A percentile compares a stretch with the other conserved stretches of the same genome.
phyloP scores from a whole-genome alignment of 108 stramenopile genomes.

The Cylindrotheca fusiformis region DNA sequence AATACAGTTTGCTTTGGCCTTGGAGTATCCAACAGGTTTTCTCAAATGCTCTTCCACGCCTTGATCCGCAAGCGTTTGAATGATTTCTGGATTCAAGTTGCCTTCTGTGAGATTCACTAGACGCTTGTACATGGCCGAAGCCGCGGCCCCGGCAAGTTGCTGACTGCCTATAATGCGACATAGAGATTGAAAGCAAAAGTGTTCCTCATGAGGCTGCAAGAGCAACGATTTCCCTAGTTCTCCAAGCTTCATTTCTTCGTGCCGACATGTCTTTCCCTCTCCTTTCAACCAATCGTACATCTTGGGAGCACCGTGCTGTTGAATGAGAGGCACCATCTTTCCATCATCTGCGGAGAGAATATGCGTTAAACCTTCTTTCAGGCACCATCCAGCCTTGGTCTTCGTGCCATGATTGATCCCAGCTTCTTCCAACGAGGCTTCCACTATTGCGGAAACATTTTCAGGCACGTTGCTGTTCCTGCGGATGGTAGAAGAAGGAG shows the following conservation, averaged over 20 bases:
- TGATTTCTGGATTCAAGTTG: constrained; percentile 24
- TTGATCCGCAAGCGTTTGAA: constrained; percentile 21
- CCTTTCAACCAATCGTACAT: constrained; percentile 20
- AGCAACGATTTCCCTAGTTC: constrained; percentile 4
- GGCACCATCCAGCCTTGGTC: constrained; percentile 42
- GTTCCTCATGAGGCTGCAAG: too few relatives aligned
- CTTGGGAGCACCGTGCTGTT: constrained; percentile 27
- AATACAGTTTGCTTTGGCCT: constrained; percentile 46
- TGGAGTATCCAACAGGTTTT: constrained; percentile 32
- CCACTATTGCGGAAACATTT: background rate
- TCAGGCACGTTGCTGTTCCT: too few relatives aligned
- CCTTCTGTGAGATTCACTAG: constrained; percentile 14
- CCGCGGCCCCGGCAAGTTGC: constrained; percentile 42
- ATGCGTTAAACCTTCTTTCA: constrained; percentile 34
- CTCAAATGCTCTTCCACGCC: constrained; percentile 29
- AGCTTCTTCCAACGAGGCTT: constrained; percentile 1
- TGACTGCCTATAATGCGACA: constrained; percentile 57
- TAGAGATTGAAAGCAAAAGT: constrained; percentile 45
- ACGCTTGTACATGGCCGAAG: constrained; percentile 38
- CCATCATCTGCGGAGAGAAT: constrained; percentile 19
- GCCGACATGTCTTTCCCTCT: too few relatives aligned
- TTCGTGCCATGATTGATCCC: constrained; percentile 8
- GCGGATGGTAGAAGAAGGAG: too few relatives aligned
- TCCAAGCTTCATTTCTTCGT: constrained; percentile 11
- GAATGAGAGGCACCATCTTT: constrained; percentile 20